A percentile compares a stretch with the other conserved stretches of the same genome.
Evolutionary conservation across 768 basidiomycete genomes (phyloP).

Genomic region (Lactarius akahatsu): DNA sequence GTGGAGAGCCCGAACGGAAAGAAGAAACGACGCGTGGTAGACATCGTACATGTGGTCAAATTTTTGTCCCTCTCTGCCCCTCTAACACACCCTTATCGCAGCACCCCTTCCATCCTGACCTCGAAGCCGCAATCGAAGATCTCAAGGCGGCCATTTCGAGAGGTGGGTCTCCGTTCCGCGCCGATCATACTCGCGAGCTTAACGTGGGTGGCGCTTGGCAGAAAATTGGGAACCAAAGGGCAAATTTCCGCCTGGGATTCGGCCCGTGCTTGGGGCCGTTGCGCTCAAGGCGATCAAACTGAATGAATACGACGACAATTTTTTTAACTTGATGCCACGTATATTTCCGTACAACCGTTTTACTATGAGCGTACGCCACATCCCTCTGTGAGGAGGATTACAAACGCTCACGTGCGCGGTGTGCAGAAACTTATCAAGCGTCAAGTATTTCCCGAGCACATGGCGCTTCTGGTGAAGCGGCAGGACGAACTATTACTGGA

Average conservation of each 20-base stretch:
- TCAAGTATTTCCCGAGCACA: constrained; percentile 77
- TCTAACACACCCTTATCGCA: constrained; percentile 32
- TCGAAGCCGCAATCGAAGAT: constrained; percentile 59
- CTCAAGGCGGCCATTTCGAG: constrained; percentile 60
- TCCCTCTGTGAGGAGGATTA: not conserved
- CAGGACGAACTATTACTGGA: constrained; percentile 69
- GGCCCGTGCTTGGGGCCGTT: constrained; percentile 66
- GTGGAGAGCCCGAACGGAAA: constrained; percentile 39
- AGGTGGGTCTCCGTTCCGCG: constrained; percentile 40
- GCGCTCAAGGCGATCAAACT: constrained; percentile 76
- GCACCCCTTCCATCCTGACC: constrained; percentile 68
- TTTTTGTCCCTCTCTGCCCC: not conserved
- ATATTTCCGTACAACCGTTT: constrained; percentile 95
- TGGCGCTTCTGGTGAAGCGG: constrained; percentile 58
- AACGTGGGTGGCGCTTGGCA: constrained; percentile 32
- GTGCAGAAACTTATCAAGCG: constrained; percentile 88
- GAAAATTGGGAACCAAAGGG: constrained; percentile 80
- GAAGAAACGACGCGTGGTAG: constrained; percentile 71
- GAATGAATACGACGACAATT: constrained; percentile 90
- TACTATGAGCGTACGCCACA: constrained; percentile 75
- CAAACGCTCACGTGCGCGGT: not conserved
- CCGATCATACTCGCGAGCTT: not conserved
- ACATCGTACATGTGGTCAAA: constrained; percentile 47
- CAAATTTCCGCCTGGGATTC: constrained; percentile 84
- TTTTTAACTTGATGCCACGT: constrained; percentile 84